Conservation (phyloP, 345 rosid species). For the Citrus sinensis region DVS_A1.0 CM039168.1:27113501-27114000, state of each 20-base stretch:
- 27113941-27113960: neutral
- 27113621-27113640: slow-evolving; percentile 14
- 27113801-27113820: slow-evolving; percentile 38
- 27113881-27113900: slow-evolving; percentile 60
- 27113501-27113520: slow-evolving; percentile 61
- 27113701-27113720: slow-evolving; percentile 5
- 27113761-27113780: slow-evolving; percentile 36
- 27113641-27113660: slow-evolving; percentile 27
- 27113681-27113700: slow-evolving; percentile 11
- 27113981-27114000: slow-evolving; percentile 87
- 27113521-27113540: slow-evolving; percentile 31
- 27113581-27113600: neutral
- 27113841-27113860: slow-evolving; percentile 54
- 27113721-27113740: slow-evolving; percentile 21
- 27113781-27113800: slow-evolving; percentile 29
- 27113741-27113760: slow-evolving; percentile 9
- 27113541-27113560: neutral
- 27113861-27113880: slow-evolving; percentile 81
- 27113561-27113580: neutral
- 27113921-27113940: neutral
- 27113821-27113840: slow-evolving; percentile 53
- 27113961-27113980: slow-evolving; percentile 68
- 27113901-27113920: neutral
- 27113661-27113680: slow-evolving; percentile 18
- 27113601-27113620: neutral